Base-by-base conservation (phyloP, 441 rosid species). In the Adansonia madagascariensis region DNA sequence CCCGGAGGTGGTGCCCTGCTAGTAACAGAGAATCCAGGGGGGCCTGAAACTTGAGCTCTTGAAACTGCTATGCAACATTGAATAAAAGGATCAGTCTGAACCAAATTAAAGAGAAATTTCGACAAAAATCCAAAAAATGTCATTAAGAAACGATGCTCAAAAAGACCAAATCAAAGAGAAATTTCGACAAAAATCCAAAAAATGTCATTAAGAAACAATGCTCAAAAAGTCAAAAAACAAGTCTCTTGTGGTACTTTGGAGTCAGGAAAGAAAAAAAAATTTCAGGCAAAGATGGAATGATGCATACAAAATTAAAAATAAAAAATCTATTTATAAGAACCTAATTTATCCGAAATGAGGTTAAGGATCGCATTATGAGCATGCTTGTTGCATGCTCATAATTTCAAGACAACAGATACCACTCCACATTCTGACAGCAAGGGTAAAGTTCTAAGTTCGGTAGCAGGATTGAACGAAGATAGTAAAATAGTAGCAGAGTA, bases 1-100 rank as follows among this genome's bases (percentile, higher is more conserved):
- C 98, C 98, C 4, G 98, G 99, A 41, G 99, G 98, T 24, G 99
- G 98, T 73, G 96, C 89, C 86, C 93, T 89, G 81, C 80, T 91
- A 68, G 98, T 92, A 65, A 86, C 85, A 66, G 94, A 83, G 79
- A 96, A 96, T 74, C 99, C 99, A 78, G 98, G 99, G 6, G 98
- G 99, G 17, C 91, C 97, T 27, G 96, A 90, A 61, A 90, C 78
- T 81, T 89, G 99, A 83, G 91, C 82, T 72, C 98, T 88, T 57
- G 98, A 84, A 86, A 85, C 96, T 86, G 88, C 78, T 76, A 80
- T 43, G 47, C 12, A 43, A 75, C 24, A 72, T 62, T 0, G 0
- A n/a, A 47, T 15, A 24, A 39, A 61, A 3, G 17, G 66, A 53
- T 75, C 15, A 76, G 68, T 31, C 50, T 6, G 8, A 77, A 60